Evolutionary conservation across 2,329 filamentous ascomycete species (phyloP), one percentile per base, ranked within the genome.

Genomic region (Nemania sp.): DNA sequence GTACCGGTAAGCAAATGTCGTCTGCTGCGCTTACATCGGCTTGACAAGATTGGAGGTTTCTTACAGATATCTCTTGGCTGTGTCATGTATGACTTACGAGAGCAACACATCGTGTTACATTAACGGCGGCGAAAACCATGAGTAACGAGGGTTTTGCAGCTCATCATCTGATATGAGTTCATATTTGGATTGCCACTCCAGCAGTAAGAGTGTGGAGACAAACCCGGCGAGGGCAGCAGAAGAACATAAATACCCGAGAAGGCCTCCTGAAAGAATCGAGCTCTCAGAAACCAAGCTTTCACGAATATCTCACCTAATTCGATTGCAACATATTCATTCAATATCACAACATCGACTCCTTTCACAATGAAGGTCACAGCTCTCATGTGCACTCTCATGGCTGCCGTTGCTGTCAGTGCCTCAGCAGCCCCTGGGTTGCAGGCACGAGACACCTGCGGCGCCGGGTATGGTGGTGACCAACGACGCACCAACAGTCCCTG

Each of bases 401-500:
- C 62, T 40, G 52, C 59, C 21, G 42, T 40, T 32, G 50, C 59
- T 35, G 62, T 60, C 12, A 62, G 12, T 39, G 59, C 61, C 13
- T 32, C 59, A 12, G 51, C 55, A 10, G 37, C 47, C 34, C 51
- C 60, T 42, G 45, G 35, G 20, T 15, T 62, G 7, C 37, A 60
- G 43, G 46, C 56, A 34, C 42, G 64, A 35, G 64, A 66, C 54
- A 51, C 40, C 56, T 66, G 64, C 47, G 64, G 64, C 15, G 52
- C 61, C 51, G 64, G 64, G 37, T 66, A 60, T 34, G 58, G 59
- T 18, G 59, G 52, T 29, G 62, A 64, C 57, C 64, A 66, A 49
- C 49, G 64, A 35, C 64, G 64, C 39, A 66, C 64, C 13, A 64
- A 64, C 59, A 66, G 64, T 34, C 56, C 59, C 29, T 64, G 62